Evolutionary conservation across 495 filamentous ascomycete species (phyloP).

Genomic region (Pyrenula massariospora): DNA sequence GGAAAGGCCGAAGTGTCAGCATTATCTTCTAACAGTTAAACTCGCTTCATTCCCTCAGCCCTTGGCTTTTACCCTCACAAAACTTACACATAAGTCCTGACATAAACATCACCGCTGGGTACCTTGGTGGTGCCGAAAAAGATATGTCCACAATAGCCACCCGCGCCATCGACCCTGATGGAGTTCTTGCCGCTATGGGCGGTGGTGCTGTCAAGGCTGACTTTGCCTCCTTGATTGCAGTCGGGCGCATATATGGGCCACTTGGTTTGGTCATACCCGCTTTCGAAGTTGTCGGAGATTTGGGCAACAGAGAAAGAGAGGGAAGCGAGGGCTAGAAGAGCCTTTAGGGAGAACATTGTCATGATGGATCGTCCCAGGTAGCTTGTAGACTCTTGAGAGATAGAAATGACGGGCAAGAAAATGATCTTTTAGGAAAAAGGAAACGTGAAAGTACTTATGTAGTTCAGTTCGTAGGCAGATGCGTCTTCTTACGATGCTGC

Average conservation of each 20-base stretch:
- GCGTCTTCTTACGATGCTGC: not conserved
- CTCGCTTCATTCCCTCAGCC: not conserved
- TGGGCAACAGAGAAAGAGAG: constrained; percentile 34
- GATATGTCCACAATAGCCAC: constrained; percentile 47
- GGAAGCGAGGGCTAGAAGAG: constrained; percentile 32
- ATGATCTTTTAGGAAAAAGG: constrained; percentile 5
- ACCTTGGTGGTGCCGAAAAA: constrained; percentile 45
- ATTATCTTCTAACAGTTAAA: constrained; percentile 6
- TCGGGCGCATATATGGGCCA: constrained; percentile 44
- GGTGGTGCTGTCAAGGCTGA: constrained; percentile 35
- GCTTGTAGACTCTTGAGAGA: not conserved
- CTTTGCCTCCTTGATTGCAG: constrained; percentile 44
- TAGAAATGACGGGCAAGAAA: constrained; percentile 4
- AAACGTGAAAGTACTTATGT: constrained; percentile 16
- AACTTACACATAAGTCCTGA: constrained; percentile 40
- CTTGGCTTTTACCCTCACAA: not conserved
- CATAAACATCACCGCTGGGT: constrained; percentile 43
- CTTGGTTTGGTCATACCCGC: constrained; percentile 35
- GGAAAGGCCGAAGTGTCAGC: constrained; percentile 12
- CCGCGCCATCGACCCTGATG: constrained; percentile 36
- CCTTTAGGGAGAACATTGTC: constrained; percentile 31
- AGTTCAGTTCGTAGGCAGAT: constrained; percentile 7
- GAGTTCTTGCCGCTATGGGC: constrained; percentile 46
- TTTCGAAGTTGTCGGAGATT: constrained; percentile 40
- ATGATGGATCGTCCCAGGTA: constrained; percentile 8